These are phyloP conservation scores for Teratosphaeria viscida DNA, from an alignment of 2,329 filamentous ascomycete genomes.

Conservation along the genomic window DNA sequence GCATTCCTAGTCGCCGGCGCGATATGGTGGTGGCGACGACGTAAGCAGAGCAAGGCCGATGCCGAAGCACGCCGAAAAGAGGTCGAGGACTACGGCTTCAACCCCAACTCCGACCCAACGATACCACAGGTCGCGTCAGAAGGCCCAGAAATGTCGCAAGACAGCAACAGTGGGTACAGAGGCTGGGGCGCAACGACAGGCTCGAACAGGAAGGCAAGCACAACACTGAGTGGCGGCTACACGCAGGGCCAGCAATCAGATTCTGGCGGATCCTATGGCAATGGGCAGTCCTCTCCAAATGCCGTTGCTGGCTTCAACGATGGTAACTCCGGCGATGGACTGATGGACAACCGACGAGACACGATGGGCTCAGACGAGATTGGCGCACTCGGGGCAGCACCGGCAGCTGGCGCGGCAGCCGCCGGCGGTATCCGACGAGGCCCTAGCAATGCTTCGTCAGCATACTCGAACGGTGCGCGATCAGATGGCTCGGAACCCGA, in stretches of 20 bases:
- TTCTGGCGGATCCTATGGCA: constrained; percentile 43
- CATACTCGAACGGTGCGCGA: constrained; percentile 71
- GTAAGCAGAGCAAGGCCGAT: constrained; percentile 72
- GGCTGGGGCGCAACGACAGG: constrained; percentile 81
- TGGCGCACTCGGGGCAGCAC: constrained; percentile 62
- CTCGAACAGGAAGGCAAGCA: constrained; percentile 66
- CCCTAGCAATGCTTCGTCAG: constrained; percentile 89
- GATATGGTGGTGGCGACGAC: constrained; percentile 78
- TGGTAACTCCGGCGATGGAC: constrained; percentile 49
- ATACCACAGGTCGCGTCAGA: constrained; percentile 49
- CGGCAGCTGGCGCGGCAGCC: constrained; percentile 49
- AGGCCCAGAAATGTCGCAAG: constrained; percentile 63
- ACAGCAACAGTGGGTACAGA: constrained; percentile 69
- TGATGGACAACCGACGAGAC: constrained; percentile 38
- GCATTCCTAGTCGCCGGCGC: constrained; percentile 66
- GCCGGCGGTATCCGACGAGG: constrained; percentile 65
- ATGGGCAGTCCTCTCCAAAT: constrained; percentile 48
- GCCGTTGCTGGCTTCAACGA: constrained; percentile 24
- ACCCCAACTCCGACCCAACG: constrained; percentile 90
- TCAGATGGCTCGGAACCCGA: constrained; percentile 52
- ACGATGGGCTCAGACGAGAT: constrained; percentile 67
- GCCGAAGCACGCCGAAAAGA: constrained; percentile 89
- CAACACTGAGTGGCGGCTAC: constrained; percentile 69
- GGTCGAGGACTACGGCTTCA: constrained; percentile 94
- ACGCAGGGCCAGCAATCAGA: constrained; percentile 52